A percentile compares a stretch with the other conserved stretches of the same genome.
Evolutionary conservation across 345 rosid species (phyloP).

Genomic region (Eucalyptus curtisii): DNA sequence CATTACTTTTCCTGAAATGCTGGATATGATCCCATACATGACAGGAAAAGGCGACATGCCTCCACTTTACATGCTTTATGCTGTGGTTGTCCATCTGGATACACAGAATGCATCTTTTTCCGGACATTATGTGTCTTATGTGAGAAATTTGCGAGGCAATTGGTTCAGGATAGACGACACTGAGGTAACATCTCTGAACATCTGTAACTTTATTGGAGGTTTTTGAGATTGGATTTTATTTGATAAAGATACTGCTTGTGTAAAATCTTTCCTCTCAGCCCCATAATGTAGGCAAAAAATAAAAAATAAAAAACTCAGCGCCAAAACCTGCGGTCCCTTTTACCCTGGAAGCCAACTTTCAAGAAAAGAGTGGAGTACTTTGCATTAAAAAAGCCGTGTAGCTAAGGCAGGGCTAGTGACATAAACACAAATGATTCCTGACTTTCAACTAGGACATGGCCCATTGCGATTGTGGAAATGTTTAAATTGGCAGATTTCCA

Average conservation of each 20-base stretch:
- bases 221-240: neutral
- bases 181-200: slow-evolving; percentile 29
- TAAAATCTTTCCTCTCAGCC: neutral
- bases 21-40: slow-evolving; percentile 79
- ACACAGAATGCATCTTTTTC: slow-evolving; percentile 77
- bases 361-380: neutral
- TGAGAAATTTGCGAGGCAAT: slow-evolving; percentile 55
- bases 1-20: slow-evolving; percentile 72
- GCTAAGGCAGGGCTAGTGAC: neutral
- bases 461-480: neutral
- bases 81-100: slow-evolving; percentile 78
- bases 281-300: neutral
- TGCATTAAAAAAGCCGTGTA: neutral
- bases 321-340: neutral
- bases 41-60: slow-evolving; percentile 57
- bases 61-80: slow-evolving; percentile 71
- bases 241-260: neutral
- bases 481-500: neutral
- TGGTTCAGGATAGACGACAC: slow-evolving; percentile 81
- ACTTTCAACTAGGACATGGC: neutral
- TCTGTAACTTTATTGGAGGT: neutral
- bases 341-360: neutral
- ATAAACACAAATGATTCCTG: neutral
- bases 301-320: neutral
- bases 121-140: slow-evolving; percentile 74